phyloP scores from a whole-genome alignment of 768 basidiomycete genomes.

The Suillus cothurnatus region DNA sequence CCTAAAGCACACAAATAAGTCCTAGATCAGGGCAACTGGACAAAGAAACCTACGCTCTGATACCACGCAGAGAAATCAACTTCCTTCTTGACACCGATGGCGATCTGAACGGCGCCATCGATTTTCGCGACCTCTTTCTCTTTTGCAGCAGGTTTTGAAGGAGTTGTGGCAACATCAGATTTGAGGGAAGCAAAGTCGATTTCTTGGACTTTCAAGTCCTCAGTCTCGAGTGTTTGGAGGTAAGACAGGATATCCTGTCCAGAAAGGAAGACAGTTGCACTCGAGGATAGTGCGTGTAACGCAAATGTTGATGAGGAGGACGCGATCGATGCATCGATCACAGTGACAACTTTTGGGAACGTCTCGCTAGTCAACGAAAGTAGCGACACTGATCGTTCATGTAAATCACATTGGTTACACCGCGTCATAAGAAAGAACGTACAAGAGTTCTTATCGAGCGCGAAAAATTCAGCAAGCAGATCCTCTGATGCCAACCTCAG shows the following conservation, averaged over 20 bases:
- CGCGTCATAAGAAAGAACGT: slow-evolving; percentile 34
- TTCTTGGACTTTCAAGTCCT: slow-evolving; percentile 63
- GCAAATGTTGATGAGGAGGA: slow-evolving; percentile 62
- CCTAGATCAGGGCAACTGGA: slow-evolving; percentile 9
- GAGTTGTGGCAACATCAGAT: slow-evolving; percentile 40
- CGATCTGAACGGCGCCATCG: slow-evolving; percentile 88
- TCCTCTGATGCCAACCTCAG: slow-evolving; percentile 84
- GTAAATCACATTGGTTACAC: not conserved
- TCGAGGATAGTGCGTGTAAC: slow-evolving; percentile 72
- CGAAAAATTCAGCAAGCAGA: slow-evolving; percentile 82
- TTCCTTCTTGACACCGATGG: slow-evolving; percentile 95
- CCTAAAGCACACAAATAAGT: slow-evolving; percentile 47
- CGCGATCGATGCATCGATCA: slow-evolving; percentile 81
- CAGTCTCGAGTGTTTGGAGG: slow-evolving; percentile 70
- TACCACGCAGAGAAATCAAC: slow-evolving; percentile 95
- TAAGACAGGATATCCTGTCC: slow-evolving; percentile 77
- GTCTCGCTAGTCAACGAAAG: slow-evolving; percentile 66
- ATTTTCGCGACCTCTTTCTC: slow-evolving; percentile 80
- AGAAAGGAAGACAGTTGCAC: slow-evolving; percentile 73
- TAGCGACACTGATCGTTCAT: slow-evolving; percentile 65
- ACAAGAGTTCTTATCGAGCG: slow-evolving; percentile 85
- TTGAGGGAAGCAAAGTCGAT: slow-evolving; percentile 73
- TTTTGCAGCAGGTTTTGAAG: slow-evolving; percentile 42
- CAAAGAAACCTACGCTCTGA: slow-evolving; percentile 65
- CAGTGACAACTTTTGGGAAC: slow-evolving; percentile 71